These are phyloP conservation scores for Xylariaceae sp. DNA, from an alignment of 2,329 filamentous ascomycete species.

Conservation along the genomic window DNA sequence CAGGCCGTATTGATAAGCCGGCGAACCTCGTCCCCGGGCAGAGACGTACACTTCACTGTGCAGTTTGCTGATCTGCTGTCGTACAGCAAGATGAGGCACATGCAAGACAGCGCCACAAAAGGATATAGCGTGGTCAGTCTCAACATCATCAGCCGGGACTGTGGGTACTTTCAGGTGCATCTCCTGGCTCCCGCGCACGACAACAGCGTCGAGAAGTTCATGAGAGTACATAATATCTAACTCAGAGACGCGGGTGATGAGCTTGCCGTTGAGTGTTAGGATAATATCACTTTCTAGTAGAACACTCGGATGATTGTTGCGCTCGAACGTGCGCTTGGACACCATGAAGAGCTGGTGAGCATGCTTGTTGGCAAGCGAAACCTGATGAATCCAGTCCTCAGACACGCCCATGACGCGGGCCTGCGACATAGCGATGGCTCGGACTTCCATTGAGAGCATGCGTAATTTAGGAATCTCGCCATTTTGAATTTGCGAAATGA, in stretches of 20 bases:
- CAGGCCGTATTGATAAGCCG: slow-evolving; percentile 84
- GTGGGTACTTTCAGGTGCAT: slow-evolving; percentile 75
- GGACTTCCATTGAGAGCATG: slow-evolving; percentile 91
- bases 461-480: slow-evolving; percentile 76
- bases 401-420: slow-evolving; percentile 95
- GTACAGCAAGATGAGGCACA: slow-evolving; percentile 89
- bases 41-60: slow-evolving; percentile 97
- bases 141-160: slow-evolving; percentile 81
- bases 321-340: slow-evolving; percentile 75
- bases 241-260: slow-evolving; percentile 90
- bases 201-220: slow-evolving; percentile 74
- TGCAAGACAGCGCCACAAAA: slow-evolving; percentile 96
- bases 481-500: slow-evolving; percentile 80
- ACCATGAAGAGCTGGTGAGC: slow-evolving; percentile 99
- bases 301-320: slow-evolving; percentile 44
- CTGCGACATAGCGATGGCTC: slow-evolving; percentile 94
- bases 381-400: slow-evolving; percentile 91
- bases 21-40: slow-evolving; percentile 76
- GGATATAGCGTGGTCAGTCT: slow-evolving; percentile 85
- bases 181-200: slow-evolving; percentile 81
- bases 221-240: slow-evolving; percentile 96
- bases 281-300: slow-evolving; percentile 90
- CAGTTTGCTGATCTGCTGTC: slow-evolving; percentile 94
- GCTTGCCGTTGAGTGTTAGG: slow-evolving; percentile 81
- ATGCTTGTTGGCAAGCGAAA: slow-evolving; percentile 81